Evolutionary conservation across 306 rosid genomes (phyloP).

Genomic region (Trifolium fragiferum): DNA sequence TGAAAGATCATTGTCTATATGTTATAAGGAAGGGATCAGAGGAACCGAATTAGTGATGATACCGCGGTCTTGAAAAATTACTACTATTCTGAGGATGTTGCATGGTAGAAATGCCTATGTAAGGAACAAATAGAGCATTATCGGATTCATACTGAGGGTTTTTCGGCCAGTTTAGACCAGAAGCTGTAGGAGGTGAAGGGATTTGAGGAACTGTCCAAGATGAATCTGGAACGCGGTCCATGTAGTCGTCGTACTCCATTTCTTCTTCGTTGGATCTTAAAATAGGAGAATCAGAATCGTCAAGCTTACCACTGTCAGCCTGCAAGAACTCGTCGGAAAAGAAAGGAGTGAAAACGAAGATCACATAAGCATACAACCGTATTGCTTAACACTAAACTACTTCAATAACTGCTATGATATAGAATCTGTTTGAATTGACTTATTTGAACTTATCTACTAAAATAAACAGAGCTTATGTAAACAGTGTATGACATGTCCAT

Average conservation of each 20-base stretch:
- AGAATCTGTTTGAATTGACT: background rate
- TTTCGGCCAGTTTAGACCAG: constrained; percentile 84
- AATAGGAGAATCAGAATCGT: constrained; percentile 68
- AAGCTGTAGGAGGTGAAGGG: constrained; percentile 90
- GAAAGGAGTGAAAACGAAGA: background rate
- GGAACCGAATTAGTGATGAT: constrained; percentile 50
- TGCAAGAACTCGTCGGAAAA: constrained; percentile 42
- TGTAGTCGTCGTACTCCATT: constrained; percentile 58
- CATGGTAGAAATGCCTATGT: constrained; percentile 51
- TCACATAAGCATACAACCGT: background rate
- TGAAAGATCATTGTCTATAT: constrained; percentile 27
- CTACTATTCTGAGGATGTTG: constrained; percentile 46
- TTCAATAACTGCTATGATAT: background rate
- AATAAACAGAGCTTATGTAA: background rate
- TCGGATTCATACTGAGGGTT: constrained; percentile 50
- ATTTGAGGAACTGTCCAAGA: constrained; percentile 83
- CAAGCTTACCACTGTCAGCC: constrained; percentile 83
- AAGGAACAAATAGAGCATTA: constrained; percentile 67
- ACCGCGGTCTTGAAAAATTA: constrained; percentile 45
- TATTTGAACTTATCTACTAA: background rate
- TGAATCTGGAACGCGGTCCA: constrained; percentile 67
- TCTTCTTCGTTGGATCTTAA: constrained; percentile 62
- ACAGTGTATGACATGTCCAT: background rate
- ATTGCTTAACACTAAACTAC: background rate
- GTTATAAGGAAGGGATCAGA: constrained; percentile 30